Conservation (phyloP, 2,329 filamentous ascomycete genomes). For the Pseudocercospora pini-densiflorae region DNA sequence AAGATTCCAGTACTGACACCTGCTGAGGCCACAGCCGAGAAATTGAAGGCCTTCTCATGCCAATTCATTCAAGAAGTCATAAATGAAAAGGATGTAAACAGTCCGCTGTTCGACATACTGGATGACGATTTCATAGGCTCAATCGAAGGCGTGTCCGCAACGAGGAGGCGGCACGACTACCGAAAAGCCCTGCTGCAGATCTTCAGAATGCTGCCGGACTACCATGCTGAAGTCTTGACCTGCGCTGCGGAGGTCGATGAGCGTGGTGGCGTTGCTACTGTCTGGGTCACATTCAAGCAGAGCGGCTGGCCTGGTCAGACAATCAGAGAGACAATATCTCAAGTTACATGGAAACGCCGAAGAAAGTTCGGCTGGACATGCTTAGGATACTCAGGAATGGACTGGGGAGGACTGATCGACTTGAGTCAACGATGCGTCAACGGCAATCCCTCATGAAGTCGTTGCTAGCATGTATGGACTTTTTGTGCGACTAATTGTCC, state of each 20-base stretch:
- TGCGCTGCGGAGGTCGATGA: background rate
- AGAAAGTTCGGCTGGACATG: background rate
- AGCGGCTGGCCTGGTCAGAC: background rate
- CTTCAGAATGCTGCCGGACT: background rate
- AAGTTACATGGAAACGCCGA: background rate
- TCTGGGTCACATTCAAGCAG: background rate
- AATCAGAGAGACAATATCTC: background rate
- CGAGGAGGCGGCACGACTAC: background rate
- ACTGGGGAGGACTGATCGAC: background rate
- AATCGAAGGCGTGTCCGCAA: background rate
- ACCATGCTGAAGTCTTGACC: background rate
- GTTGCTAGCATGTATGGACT: too few relatives aligned
- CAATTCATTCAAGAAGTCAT: constrained; percentile 3
- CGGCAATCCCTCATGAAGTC: too few relatives aligned
- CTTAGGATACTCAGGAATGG: background rate
- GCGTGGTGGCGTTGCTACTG: background rate
- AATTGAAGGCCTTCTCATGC: constrained; percentile 1
- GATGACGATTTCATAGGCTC: background rate
- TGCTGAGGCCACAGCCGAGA: background rate
- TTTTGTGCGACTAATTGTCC: background rate
- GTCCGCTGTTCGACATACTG: background rate
- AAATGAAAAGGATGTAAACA: background rate
- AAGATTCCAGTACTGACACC: background rate
- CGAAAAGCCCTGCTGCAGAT: background rate
- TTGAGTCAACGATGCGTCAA: too few relatives aligned